Conservation (phyloP, 345 rosid genomes). For the Linum trigynum region DNA sequence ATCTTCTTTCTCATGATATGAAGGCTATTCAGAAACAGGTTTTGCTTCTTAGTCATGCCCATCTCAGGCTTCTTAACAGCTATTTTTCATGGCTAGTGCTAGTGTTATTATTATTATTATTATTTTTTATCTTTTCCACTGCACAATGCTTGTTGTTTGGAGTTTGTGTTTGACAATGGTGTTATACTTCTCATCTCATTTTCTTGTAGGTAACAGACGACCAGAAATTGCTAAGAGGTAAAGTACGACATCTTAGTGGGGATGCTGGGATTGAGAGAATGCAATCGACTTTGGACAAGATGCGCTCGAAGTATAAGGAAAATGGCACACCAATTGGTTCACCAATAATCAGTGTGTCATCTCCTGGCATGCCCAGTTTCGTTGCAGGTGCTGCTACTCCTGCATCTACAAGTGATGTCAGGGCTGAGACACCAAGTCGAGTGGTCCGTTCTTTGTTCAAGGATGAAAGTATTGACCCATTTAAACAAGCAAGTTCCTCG, state of each 20-base stretch:
- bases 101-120: not conserved
- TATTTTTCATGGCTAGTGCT: not conserved
- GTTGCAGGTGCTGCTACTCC: conserved; percentile 22
- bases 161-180: not conserved
- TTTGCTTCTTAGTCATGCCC: not conserved
- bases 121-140: not conserved
- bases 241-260: conserved; percentile 69
- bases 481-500: not conserved
- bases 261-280: conserved; percentile 65
- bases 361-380: conserved; percentile 33
- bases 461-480: conserved; percentile 24
- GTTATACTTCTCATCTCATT: not conserved
- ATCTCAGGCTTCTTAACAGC: not conserved
- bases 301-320: conserved; percentile 52
- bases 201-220: conserved; percentile 62
- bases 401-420: conserved; percentile 22
- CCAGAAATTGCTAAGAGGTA: conserved; percentile 73
- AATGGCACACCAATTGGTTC: conserved; percentile 56
- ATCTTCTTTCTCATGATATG: conserved; percentile 73
- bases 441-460: conserved; percentile 64
- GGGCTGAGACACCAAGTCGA: conserved; percentile 37
- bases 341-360: conserved; percentile 25
- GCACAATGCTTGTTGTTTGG: not conserved
- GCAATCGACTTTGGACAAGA: conserved; percentile 66
- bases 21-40: conserved; percentile 94